Percentiles rank a stretch among this genome's conserved stretches.
These are phyloP conservation scores for Didymella exigua DNA, from an alignment of 2,329 filamentous ascomycete genomes.

Conservation along the genomic window DNA sequence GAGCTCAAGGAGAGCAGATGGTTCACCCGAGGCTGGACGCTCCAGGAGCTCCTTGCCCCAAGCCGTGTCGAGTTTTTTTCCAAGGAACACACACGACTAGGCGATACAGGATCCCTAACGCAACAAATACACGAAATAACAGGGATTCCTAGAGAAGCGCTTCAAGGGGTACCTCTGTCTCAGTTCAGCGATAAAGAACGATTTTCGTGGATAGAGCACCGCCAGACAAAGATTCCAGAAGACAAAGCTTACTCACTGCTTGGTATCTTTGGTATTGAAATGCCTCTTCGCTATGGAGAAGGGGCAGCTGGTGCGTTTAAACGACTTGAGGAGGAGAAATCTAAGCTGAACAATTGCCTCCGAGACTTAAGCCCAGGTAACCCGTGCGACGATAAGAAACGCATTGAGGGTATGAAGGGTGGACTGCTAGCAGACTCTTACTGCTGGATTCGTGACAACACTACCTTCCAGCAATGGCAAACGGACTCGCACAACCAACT, in stretches of 20 bases:
- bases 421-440: slow-evolving; percentile 13
- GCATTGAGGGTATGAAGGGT: slow-evolving; percentile 12
- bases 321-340: not conserved
- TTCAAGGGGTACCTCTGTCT: not conserved
- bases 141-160: not conserved
- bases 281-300: not conserved
- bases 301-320: not conserved
- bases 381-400: slow-evolving; percentile 13
- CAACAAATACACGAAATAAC: not conserved
- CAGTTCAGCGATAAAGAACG: slow-evolving; percentile 8
- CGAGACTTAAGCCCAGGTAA: slow-evolving; percentile 12
- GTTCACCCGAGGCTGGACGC: not conserved
- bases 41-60: not conserved
- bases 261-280: slow-evolving; percentile 19
- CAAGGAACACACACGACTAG: not conserved
- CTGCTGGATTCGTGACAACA: slow-evolving; percentile 31
- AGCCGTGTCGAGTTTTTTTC: not conserved
- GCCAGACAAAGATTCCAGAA: slow-evolving; percentile 19
- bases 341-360: not conserved
- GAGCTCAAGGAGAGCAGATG: not conserved
- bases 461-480: slow-evolving; percentile 29
- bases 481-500: slow-evolving; percentile 29
- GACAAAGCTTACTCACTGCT: slow-evolving; percentile 12
- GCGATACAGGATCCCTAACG: not conserved
- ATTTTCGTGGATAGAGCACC: slow-evolving; percentile 9